Percentiles rank a stretch among this genome's conserved stretches.
These are phyloP conservation scores for Neurospora sp. DNA, from an alignment of 495 filamentous ascomycete genomes.

Conservation along the genomic window DNA sequence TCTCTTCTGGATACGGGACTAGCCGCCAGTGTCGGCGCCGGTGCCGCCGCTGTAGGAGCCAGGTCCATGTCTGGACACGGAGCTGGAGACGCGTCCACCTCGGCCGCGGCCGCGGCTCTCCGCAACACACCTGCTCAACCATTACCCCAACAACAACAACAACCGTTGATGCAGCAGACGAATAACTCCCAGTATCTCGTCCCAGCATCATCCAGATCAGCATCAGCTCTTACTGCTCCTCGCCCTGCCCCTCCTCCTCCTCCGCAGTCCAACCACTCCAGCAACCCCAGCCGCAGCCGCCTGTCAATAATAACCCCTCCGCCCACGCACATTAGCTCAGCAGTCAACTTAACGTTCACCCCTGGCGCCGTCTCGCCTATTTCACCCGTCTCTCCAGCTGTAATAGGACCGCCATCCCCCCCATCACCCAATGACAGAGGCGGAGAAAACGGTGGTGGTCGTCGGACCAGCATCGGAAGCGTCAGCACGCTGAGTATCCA, in stretches of 20 bases:
- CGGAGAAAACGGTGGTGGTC: not conserved
- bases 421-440: not conserved
- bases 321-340: not conserved
- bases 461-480: not conserved
- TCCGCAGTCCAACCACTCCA: not conserved
- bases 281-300: not conserved
- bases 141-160: not conserved
- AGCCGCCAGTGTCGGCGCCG: not conserved
- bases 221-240: not conserved
- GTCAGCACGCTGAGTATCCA: not conserved
- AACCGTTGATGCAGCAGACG: not conserved
- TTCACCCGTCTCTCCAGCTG: not conserved
- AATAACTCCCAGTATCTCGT: not conserved
- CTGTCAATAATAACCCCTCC: not conserved
- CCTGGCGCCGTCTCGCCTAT: not conserved
- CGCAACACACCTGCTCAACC: not conserved
- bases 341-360: not conserved
- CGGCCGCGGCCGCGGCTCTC: not conserved
- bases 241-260: not conserved
- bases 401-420: not conserved
- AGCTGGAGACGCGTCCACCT: not conserved
- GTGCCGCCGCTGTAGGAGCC: not conserved
- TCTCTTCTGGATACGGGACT: not conserved
- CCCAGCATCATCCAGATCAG: not conserved
- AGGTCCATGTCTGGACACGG: not conserved